phyloP scores from a whole-genome alignment of 768 basidiomycete species.

The Trametes cingulata region DNA sequence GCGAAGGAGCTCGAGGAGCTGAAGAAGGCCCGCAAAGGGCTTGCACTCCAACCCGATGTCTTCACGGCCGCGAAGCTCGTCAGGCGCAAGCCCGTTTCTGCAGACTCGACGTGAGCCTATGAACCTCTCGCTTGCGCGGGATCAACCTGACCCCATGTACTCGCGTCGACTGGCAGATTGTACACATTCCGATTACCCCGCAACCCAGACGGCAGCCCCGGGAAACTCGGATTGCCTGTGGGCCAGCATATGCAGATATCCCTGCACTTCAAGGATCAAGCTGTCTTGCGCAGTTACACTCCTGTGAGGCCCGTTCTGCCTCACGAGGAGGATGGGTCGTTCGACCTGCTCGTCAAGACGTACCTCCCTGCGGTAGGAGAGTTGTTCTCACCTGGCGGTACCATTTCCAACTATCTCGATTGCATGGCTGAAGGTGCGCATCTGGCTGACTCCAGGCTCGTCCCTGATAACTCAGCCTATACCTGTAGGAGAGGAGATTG shows the following conservation, averaged over 20 bases:
- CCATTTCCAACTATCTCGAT: conserved; percentile 28
- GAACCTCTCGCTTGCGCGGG: background rate
- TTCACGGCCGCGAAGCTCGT: conserved; percentile 21
- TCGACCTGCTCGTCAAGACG: conserved; percentile 29
- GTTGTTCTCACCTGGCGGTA: conserved; percentile 26
- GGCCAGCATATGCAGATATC: conserved; percentile 25
- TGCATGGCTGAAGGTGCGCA: conserved; percentile 20
- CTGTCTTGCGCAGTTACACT: conserved; percentile 25
- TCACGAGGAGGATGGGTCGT: conserved; percentile 26
- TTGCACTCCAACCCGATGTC: conserved; percentile 25
- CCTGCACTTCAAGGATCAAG: conserved; percentile 26
- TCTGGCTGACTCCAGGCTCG: too few species aligned
- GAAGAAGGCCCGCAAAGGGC: conserved; percentile 20
- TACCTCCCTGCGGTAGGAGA: conserved; percentile 18
- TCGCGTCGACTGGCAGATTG: too few species aligned
- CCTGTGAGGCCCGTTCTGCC: conserved; percentile 25
- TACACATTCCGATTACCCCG: conserved; percentile 26
- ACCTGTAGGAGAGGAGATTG: conserved; percentile 25
- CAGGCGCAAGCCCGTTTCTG: conserved; percentile 13
- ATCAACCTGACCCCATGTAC: too few species aligned
- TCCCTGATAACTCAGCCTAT: too few species aligned
- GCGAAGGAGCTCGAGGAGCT: conserved; percentile 17
- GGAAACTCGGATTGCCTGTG: conserved; percentile 21
- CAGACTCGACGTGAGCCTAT: conserved; percentile 18
- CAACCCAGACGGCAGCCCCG: conserved; percentile 16